Evolutionary conservation across 2,329 filamentous ascomycete genomes (phyloP), one percentile per base, ranked within the genome.

Genomic region (Allantophomopsis cytisporea): DNA sequence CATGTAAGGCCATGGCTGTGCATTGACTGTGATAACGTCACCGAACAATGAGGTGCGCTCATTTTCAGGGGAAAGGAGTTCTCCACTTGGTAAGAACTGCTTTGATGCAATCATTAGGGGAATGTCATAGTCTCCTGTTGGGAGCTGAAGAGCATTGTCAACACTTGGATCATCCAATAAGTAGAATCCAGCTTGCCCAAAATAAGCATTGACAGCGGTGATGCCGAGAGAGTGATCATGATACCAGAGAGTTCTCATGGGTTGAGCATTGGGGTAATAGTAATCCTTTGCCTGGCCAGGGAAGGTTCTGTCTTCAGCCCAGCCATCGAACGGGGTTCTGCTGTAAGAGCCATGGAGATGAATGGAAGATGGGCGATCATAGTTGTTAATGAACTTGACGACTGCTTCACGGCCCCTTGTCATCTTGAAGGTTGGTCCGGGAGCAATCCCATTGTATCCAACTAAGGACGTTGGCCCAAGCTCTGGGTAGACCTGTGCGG

Each of bases 281-380:
- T 77, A 76, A 44, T 76, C 73, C 51, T 77, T 76, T 54, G 66
- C 73, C 47, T 76, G 56, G 1, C 69, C 68, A 0, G 64, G 62
- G 1, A 54, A 36, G 1, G 67, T 66, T n/a, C 61, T 56, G 43
- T 76, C 72, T 35, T 64, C 62, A 2, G 70, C 70, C 68, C 69
- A 74, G 0, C 69, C 69, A 45, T 71, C 68, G 38, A 64, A 68
- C 6, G 63, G 62, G 7, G 64, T 58, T 23, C 62, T 56, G 28
- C 64, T 65, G 31, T 61, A 69, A 11, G 67, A 71, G 1, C 72
- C 71, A 46, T 75, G 71, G 14, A 75, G 58, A 54, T 75, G 71
- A 12, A 72, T 62, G 2, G 65, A 62, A 31, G 61, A 63, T 13
- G 62, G 58, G 2, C 54, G 50, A 15, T 55, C 51, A 8, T 61